Conservation (phyloP, 208 protist genomes). For the Acanthamoeba polyphaga region DNA sequence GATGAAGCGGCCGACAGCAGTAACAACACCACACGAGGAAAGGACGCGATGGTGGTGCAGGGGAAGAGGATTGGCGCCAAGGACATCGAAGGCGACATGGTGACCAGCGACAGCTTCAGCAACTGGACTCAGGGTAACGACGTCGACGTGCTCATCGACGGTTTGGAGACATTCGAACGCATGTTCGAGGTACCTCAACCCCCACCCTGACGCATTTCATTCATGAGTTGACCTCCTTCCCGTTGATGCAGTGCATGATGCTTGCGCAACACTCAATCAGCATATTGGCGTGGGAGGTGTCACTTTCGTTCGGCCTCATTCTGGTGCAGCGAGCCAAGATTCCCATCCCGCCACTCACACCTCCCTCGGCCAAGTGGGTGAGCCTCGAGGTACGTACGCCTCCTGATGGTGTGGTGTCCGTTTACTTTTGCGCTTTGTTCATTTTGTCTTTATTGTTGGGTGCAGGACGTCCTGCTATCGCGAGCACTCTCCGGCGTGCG, state of each 20-base stretch:
- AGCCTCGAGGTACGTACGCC: conserved; percentile 43
- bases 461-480: conserved; percentile 82
- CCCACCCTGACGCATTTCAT: too few species aligned
- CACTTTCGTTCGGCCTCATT: conserved; percentile 84
- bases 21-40: neutral
- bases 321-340: conserved; percentile 68
- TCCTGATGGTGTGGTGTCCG: neutral
- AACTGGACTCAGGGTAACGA: conserved; percentile 79
- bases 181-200: conserved; percentile 81
- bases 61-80: neutral
- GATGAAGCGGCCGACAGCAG: neutral
- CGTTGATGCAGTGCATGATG: conserved; percentile 80
- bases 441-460: too few species aligned
- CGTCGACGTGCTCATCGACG: conserved; percentile 88
- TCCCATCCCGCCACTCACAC: conserved; percentile 55
- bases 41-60: neutral
- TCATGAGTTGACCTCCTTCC: neutral
- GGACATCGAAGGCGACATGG: conserved; percentile 39
- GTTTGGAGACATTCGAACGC: conserved; percentile 85
- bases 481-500: conserved; percentile 80
- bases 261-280: conserved; percentile 84
- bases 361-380: conserved; percentile 75
- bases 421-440: conserved; percentile 6
- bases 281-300: conserved; percentile 88
- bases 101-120: conserved; percentile 76